Percentiles rank a stretch among this genome's conserved stretches.
These are phyloP conservation scores for Pseudomicrostroma phylloplanum DNA, from an alignment of 1,284 basidiomycete genomes.

Conservation along the genomic window DNA sequence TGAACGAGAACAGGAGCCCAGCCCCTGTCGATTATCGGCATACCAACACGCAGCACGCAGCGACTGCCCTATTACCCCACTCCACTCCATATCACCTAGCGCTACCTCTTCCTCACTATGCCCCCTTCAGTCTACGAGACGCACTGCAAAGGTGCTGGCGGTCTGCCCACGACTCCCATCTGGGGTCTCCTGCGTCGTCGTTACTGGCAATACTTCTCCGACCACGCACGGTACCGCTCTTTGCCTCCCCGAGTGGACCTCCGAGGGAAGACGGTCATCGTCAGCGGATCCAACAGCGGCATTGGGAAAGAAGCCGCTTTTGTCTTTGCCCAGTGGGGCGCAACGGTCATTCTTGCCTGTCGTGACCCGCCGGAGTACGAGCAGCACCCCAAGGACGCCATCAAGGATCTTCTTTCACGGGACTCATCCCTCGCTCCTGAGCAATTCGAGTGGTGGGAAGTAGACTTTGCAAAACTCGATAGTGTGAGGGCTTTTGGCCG, in stretches of 20 bases:
- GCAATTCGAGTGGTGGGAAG: conserved; percentile 35
- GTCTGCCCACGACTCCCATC: conserved; percentile 20
- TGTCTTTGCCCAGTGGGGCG: conserved; percentile 27
- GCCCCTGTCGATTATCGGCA: too few species aligned
- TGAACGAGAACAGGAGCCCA: too few species aligned
- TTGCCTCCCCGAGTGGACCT: conserved; percentile 25
- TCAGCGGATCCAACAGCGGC: conserved; percentile 34
- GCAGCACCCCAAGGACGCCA: conserved; percentile 28
- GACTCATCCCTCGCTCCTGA: conserved; percentile 12
- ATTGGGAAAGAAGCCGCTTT: conserved; percentile 35
- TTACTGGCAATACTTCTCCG: conserved; percentile 19
- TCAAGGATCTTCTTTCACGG: conserved; percentile 18
- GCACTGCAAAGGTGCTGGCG: conserved; percentile 33
- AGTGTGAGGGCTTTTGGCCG: conserved; percentile 24
- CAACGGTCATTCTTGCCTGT: conserved; percentile 36
- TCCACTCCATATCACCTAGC: too few species aligned
- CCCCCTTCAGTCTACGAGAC: conserved; percentile 33
- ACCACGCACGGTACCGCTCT: conserved; percentile 8
- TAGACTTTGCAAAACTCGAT: conserved; percentile 30
- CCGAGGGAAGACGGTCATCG: conserved; percentile 30
- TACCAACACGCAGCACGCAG: too few species aligned
- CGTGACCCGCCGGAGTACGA: conserved; percentile 33
- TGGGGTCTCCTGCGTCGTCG: conserved; percentile 18
- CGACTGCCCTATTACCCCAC: too few species aligned
- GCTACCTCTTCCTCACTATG: too few species aligned